These are phyloP conservation scores for Lactuca sativa DNA, from an alignment of 129 eudicot species.

Conservation along the genomic window DNA sequence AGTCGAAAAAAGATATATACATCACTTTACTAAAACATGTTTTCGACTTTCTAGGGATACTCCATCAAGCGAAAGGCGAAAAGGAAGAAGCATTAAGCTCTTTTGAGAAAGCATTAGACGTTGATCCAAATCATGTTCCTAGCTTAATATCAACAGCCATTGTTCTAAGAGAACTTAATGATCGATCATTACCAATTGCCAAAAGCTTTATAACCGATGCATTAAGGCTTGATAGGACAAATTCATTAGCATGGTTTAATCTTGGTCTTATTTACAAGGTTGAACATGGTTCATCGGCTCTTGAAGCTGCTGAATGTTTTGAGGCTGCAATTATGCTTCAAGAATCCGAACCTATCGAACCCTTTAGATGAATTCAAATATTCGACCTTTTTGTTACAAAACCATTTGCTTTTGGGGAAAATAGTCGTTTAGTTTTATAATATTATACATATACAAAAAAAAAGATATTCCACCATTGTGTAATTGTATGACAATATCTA, in stretches of 20 bases:
- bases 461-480: slow-evolving; percentile 14
- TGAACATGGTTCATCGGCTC: slow-evolving; percentile 49
- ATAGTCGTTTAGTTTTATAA: slow-evolving; percentile 22
- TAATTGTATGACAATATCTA: slow-evolving; percentile 18
- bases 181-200: slow-evolving; percentile 56
- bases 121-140: slow-evolving; percentile 81
- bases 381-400: slow-evolving; percentile 18
- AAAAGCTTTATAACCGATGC: slow-evolving; percentile 88
- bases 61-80: slow-evolving; percentile 71
- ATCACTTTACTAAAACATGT: slow-evolving; percentile 12
- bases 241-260: slow-evolving; percentile 73
- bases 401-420: slow-evolving; percentile 17
- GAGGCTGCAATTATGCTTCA: slow-evolving; percentile 82
- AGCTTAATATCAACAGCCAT: slow-evolving; percentile 84
- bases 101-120: slow-evolving; percentile 72
- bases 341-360: slow-evolving; percentile 83
- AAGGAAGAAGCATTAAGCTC: slow-evolving; percentile 66
- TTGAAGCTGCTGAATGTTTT: slow-evolving; percentile 87
- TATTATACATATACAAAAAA: slow-evolving; percentile 6
- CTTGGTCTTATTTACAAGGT: slow-evolving; percentile 73
- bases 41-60: slow-evolving; percentile 51
- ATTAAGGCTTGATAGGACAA: slow-evolving; percentile 66
- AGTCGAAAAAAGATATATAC: not conserved
- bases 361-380: slow-evolving; percentile 56
- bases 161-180: slow-evolving; percentile 43